These are phyloP conservation scores for Hymenoscyphus linearis DNA, from an alignment of 2,329 filamentous ascomycete genomes.

Conservation along the genomic window DNA sequence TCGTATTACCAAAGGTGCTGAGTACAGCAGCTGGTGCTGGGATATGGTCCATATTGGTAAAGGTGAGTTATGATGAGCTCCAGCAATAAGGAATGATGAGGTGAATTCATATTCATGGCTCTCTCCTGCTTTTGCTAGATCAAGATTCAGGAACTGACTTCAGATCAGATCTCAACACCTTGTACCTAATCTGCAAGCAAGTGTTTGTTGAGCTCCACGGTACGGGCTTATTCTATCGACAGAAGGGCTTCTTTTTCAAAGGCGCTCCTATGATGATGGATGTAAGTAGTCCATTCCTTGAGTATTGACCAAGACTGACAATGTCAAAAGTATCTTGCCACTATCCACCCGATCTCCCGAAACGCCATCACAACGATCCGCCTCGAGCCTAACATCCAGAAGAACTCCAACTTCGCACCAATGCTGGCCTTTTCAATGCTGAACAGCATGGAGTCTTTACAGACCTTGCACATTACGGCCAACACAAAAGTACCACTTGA, in stretches of 20 bases:
- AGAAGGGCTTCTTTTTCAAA: neutral
- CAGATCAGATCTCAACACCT: neutral
- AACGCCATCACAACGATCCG: neutral
- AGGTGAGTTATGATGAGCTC: too few relatives aligned
- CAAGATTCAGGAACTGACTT: neutral
- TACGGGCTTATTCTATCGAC: neutral
- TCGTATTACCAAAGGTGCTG: too few relatives aligned
- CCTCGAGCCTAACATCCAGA: neutral
- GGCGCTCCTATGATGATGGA: neutral
- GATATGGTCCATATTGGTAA: too few relatives aligned
- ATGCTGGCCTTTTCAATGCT: neutral
- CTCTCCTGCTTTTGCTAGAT: too few relatives aligned
- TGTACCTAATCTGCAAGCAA: neutral
- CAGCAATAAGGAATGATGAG: too few relatives aligned
- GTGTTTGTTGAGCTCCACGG: neutral
- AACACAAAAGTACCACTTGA: too few relatives aligned
- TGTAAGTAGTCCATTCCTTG: neutral
- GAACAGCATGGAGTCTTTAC: neutral
- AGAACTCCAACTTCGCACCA: neutral
- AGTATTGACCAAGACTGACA: neutral
- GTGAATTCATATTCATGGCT: too few relatives aligned
- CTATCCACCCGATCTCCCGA: neutral
- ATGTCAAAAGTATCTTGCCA: neutral
- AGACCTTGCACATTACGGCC: too few relatives aligned
- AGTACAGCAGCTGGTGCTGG: too few relatives aligned